These are phyloP conservation scores for Magnaporthiopsis rhizophila DNA, from an alignment of 2,329 filamentous ascomycete species.

Conservation along the genomic window DNA sequence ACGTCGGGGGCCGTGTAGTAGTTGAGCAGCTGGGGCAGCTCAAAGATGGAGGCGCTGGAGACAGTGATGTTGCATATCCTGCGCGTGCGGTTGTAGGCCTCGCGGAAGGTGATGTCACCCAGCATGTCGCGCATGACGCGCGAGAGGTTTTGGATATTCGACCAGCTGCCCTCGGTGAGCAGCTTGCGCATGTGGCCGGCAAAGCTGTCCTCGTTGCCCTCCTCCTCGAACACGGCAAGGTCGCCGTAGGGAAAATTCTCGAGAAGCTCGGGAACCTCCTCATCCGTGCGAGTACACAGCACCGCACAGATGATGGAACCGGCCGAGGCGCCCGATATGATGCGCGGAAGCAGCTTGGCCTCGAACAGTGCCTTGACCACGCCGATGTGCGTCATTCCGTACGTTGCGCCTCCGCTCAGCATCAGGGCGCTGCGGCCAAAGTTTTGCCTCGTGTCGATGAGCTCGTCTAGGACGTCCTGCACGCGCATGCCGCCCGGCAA, in stretches of 20 bases:
- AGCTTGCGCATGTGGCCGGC: slow-evolving; percentile 63
- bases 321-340: slow-evolving; percentile 81
- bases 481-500: slow-evolving; percentile 48
- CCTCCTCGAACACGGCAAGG: slow-evolving; percentile 68
- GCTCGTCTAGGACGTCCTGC: slow-evolving; percentile 54
- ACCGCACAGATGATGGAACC: slow-evolving; percentile 81
- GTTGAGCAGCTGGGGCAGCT: slow-evolving; percentile 79
- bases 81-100: slow-evolving; percentile 90
- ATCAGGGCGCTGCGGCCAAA: slow-evolving; percentile 80
- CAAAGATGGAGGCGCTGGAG: slow-evolving; percentile 78
- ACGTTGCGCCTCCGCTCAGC: slow-evolving; percentile 78
- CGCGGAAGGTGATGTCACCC: slow-evolving; percentile 88
- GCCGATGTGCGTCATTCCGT: slow-evolving; percentile 88
- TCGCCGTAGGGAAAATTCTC: slow-evolving; percentile 70
- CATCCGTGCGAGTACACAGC: slow-evolving; percentile 68
- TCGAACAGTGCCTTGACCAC: slow-evolving; percentile 77
- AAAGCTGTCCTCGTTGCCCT: slow-evolving; percentile 49
- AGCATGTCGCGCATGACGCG: slow-evolving; percentile 74
- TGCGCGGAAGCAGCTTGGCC: slow-evolving; percentile 66
- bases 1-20: slow-evolving; percentile 92
- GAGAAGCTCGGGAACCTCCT: slow-evolving; percentile 65
- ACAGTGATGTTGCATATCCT: slow-evolving; percentile 92
- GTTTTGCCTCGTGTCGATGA: slow-evolving; percentile 66
- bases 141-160: slow-evolving; percentile 74
- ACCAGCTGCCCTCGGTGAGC: slow-evolving; percentile 74